These are phyloP conservation scores for Plantago coronopus DNA, from an alignment of 305 asterid genomes.

Conservation along the genomic window DNA sequence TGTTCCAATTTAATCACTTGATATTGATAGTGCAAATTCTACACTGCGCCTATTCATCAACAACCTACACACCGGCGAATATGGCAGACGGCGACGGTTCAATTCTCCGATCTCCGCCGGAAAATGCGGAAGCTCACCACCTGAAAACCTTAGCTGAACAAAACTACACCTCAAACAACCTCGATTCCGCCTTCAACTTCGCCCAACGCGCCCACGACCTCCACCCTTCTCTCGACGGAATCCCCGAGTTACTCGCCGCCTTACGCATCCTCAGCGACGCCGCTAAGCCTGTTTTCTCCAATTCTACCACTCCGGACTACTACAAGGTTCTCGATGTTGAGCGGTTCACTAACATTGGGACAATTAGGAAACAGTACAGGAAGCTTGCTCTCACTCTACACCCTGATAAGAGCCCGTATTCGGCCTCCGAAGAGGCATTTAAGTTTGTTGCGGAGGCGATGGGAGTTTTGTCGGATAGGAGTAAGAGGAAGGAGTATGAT, in stretches of 20 bases:
- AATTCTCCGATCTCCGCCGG: no score
- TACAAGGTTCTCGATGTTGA: slow-evolving; percentile 63
- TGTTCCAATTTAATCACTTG: no score
- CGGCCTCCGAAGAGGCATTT: slow-evolving; percentile 73
- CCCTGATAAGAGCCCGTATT: slow-evolving; percentile 69
- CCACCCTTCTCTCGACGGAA: slow-evolving; percentile 47
- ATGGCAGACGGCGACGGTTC: no score
- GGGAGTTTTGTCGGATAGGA: slow-evolving; percentile 65
- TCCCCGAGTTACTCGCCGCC: slow-evolving; percentile 57
- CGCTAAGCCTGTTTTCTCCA: slow-evolving; percentile 12
- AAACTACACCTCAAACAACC: slow-evolving; percentile 45
- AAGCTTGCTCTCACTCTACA: slow-evolving; percentile 71
- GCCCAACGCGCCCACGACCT: slow-evolving; percentile 68
- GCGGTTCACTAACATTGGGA: slow-evolving; percentile 56
- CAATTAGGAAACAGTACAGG: slow-evolving; percentile 67
- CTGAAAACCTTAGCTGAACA: slow-evolving; percentile 61
- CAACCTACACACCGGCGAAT: no score
- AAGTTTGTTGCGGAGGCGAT: slow-evolving; percentile 76
- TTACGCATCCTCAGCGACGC: slow-evolving; percentile 54
- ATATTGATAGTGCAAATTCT: no score
- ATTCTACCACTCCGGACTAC: slow-evolving; percentile 40
- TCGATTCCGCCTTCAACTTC: slow-evolving; percentile 52
- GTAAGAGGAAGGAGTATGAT: slow-evolving; percentile 72
- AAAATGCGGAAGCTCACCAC: slow-evolving; percentile 40
- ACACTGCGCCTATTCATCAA: no score